phyloP scores from a whole-genome alignment of 192 early-diverging fungal genomes.

The Coemansia sp. region DNA sequence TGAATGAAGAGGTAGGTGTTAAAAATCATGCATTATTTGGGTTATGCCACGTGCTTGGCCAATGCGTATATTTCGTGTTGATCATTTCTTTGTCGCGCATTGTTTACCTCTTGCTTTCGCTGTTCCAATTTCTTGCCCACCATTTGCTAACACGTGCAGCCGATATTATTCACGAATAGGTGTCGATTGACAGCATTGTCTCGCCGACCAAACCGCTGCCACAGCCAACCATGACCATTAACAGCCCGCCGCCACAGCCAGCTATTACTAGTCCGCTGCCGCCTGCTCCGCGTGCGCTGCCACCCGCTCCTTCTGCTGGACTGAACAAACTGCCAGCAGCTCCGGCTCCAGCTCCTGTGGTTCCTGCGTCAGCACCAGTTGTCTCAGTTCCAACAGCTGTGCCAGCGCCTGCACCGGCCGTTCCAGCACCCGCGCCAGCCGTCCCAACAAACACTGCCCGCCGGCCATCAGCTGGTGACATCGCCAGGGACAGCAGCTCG shows the following conservation, averaged over 20 bases:
- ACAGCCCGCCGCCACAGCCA: constrained; percentile 23
- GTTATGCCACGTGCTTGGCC: constrained; percentile 9
- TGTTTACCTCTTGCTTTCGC: neutral
- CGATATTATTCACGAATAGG: neutral
- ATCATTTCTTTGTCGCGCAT: neutral
- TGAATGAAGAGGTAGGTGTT: constrained; percentile 22
- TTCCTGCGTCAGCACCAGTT: neutral
- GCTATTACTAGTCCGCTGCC: constrained; percentile 14
- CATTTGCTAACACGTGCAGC: constrained; percentile 2
- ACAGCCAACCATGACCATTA: constrained; percentile 23
- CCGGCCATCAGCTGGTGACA: constrained; percentile 3
- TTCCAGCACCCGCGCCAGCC: constrained; percentile 17
- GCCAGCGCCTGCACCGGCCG: constrained; percentile 5
- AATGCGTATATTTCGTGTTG: neutral
- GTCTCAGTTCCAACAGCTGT: neutral
- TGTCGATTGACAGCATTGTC: neutral
- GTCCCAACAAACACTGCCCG: neutral
- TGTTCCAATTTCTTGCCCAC: neutral
- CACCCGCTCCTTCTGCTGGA: constrained; percentile 13
- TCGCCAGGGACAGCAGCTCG: neutral
- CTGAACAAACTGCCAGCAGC: constrained; percentile 5
- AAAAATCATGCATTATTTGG: neutral
- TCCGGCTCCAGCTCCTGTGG: constrained; percentile 1
- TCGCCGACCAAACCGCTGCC: constrained; percentile 37
- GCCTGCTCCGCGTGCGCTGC: constrained; percentile 24